Conservation (phyloP, 768 basidiomycete genomes). For the Strobilomyces confusus region DNA sequence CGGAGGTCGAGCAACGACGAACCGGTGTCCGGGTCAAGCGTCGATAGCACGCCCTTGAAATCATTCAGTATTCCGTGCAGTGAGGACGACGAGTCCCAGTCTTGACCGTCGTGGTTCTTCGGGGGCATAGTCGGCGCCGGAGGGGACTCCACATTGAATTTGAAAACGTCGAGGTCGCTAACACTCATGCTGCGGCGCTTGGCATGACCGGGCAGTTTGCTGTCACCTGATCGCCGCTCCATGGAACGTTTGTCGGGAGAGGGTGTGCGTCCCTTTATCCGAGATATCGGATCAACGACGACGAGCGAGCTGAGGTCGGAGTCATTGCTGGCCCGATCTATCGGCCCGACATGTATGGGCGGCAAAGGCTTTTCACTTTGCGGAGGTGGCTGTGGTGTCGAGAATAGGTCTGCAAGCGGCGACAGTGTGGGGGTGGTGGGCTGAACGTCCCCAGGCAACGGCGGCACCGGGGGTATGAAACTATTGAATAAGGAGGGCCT, state of each 20-base stretch:
- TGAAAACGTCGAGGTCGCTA: constrained; percentile 57
- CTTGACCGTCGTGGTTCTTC: constrained; percentile 25
- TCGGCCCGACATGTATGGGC: constrained; percentile 42
- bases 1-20: constrained; percentile 55
- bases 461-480: constrained; percentile 41
- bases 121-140: constrained; percentile 36
- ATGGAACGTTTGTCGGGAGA: constrained; percentile 31
- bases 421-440: constrained; percentile 36
- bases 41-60: constrained; percentile 68
- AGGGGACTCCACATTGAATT: constrained; percentile 35
- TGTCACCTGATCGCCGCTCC: constrained; percentile 24
- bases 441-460: constrained; percentile 44
- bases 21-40: constrained; percentile 54
- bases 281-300: constrained; percentile 47
- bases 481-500: constrained; percentile 34
- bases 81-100: constrained; percentile 42
- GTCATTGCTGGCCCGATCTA: constrained; percentile 36
- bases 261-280: constrained; percentile 33
- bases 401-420: constrained; percentile 52
- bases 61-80: constrained; percentile 65
- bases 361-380: constrained; percentile 62
- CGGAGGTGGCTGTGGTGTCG: constrained; percentile 29
- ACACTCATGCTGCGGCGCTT: constrained; percentile 75
- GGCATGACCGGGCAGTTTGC: constrained; percentile 28
- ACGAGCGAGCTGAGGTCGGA: constrained; percentile 55